A percentile compares a stretch with the other conserved stretches of the same genome.
These are phyloP conservation scores for Talaromyces stipitatus DNA, from an alignment of 495 filamentous ascomycete species.

Conservation along the genomic window DNA sequence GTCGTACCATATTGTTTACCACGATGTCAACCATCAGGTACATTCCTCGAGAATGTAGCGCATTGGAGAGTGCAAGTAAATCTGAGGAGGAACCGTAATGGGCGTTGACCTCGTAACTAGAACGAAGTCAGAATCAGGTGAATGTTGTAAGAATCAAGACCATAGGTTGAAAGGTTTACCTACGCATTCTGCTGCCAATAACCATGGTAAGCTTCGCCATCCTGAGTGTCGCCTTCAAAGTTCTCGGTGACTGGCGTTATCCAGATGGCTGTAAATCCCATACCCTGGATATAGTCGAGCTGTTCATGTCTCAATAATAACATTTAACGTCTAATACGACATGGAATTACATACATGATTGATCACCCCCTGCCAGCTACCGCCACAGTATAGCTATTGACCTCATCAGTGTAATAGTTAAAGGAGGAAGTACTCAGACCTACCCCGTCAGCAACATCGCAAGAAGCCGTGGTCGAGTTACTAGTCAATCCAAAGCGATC, in stretches of 20 bases:
- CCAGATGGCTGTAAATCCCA: constrained; percentile 80
- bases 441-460: constrained; percentile 36
- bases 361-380: constrained; percentile 65
- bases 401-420: constrained; percentile 14
- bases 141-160: constrained; percentile 44
- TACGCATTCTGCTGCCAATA: constrained; percentile 68
- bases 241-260: constrained; percentile 71
- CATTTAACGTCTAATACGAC: constrained; percentile 12
- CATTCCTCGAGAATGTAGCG: constrained; percentile 56
- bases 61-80: constrained; percentile 51
- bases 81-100: constrained; percentile 61
- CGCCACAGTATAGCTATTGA: constrained; percentile 60
- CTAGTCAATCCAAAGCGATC: constrained; percentile 67
- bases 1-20: constrained; percentile 66
- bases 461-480: constrained; percentile 50
- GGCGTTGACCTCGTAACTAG: constrained; percentile 47
- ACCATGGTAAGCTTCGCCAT: constrained; percentile 62
- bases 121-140: neutral
- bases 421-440: constrained; percentile 10
- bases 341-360: constrained; percentile 20
- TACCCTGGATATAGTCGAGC: constrained; percentile 53
- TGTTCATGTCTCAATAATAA: constrained; percentile 58
- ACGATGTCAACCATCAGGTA: constrained; percentile 72
- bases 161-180: constrained; percentile 59
- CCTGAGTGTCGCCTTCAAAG: constrained; percentile 36